Evolutionary conservation across 164 flowering plant species (phyloP).

Genomic region (Sextonia rubra): DNA sequence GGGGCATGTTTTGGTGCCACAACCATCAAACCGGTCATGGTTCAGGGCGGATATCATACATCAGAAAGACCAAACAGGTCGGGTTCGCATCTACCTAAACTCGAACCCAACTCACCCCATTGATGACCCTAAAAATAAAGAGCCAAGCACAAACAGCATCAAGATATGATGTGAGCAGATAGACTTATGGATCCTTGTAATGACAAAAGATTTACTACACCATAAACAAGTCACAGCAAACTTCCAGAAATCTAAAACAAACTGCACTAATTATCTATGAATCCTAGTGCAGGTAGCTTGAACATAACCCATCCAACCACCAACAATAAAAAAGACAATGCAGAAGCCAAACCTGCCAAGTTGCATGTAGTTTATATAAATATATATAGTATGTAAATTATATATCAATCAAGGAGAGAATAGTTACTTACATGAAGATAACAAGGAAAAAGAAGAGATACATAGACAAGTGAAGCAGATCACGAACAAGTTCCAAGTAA

Average conservation of each 20-base stretch:
- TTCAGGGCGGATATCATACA: too few species aligned
- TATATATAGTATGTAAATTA: background rate
- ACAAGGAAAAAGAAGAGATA: constrained; percentile 91
- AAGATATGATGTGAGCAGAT: too few species aligned
- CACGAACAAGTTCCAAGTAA: constrained; percentile 94
- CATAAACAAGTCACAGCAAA: too few species aligned
- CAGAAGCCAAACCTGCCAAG: background rate
- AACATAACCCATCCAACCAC: background rate
- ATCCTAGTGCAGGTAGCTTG: background rate
- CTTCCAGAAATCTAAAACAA: background rate
- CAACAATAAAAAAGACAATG: background rate
- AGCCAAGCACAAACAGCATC: too few species aligned
- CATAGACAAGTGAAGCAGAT: constrained; percentile 95
- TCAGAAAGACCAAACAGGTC: too few species aligned
- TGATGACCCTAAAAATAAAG: too few species aligned
- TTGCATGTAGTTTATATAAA: background rate
- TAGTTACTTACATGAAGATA: constrained; percentile 83
- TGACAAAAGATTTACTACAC: too few species aligned
- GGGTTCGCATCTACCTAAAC: too few species aligned
- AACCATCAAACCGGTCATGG: too few species aligned
- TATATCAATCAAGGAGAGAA: background rate
- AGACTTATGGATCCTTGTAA: too few species aligned
- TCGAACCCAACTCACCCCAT: too few species aligned
- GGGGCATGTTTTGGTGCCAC: too few species aligned
- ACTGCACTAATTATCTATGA: background rate